Percentiles rank a stretch among this genome's conserved stretches.
Evolutionary conservation across 352 stramenopile species (phyloP).

Genomic region (Thalassiosira hispida): DNA sequence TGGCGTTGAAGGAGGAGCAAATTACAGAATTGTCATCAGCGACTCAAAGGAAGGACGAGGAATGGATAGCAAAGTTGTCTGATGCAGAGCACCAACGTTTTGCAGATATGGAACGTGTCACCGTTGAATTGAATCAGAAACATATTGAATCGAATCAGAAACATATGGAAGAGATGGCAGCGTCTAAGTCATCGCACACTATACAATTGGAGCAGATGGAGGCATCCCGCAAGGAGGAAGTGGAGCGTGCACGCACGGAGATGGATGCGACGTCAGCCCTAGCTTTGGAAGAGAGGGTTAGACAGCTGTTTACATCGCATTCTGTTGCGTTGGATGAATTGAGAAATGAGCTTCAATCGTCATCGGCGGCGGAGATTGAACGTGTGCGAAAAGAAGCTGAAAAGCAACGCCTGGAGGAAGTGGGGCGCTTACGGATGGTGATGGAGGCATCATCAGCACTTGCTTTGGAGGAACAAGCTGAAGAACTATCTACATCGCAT

Average conservation of each 20-base stretch:
- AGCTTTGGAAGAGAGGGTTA: constrained; percentile 8
- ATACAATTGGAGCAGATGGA: not conserved
- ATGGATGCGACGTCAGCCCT: constrained; percentile 12
- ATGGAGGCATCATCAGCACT: constrained; percentile 19
- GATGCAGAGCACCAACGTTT: not conserved
- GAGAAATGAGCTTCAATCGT: not conserved
- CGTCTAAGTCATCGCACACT: not conserved
- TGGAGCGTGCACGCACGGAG: constrained; percentile 1
- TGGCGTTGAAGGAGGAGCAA: not conserved
- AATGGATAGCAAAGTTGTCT: not conserved
- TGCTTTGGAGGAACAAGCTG: constrained; percentile 9
- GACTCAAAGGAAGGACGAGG: not conserved
- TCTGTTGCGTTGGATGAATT: not conserved
- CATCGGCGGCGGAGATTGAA: not conserved
- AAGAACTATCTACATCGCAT: not conserved
- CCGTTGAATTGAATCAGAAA: not conserved
- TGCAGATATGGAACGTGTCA: constrained; percentile 10
- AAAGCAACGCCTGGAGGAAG: not conserved
- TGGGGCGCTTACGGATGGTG: not conserved
- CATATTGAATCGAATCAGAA: constrained; percentile 14
- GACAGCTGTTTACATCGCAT: too few relatives aligned
- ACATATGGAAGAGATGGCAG: constrained; percentile 16
- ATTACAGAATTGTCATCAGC: not conserved
- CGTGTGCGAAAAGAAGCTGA: not conserved
- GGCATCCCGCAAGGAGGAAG: constrained; percentile 18